These are phyloP conservation scores for Annulohypoxylon moriforme DNA, from an alignment of 495 filamentous ascomycete genomes.

Conservation along the genomic window DNA sequence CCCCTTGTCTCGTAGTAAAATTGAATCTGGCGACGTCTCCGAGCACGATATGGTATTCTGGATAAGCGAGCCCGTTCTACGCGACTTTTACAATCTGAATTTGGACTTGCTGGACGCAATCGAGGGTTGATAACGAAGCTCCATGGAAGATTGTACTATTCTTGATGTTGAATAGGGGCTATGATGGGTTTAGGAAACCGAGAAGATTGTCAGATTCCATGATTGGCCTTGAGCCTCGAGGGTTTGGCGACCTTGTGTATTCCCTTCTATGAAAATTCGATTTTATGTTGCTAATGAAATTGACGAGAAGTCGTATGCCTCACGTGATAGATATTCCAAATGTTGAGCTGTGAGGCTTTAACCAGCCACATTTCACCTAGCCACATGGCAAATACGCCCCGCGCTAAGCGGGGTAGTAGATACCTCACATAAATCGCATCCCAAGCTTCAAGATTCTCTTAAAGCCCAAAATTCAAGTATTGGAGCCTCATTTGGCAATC, in stretches of 20 bases:
- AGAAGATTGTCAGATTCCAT: background rate
- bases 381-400: no score
- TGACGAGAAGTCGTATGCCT: background rate
- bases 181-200: background rate
- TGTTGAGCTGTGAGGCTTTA: no score
- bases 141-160: background rate
- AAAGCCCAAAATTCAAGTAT: no score
- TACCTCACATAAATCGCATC: no score
- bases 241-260: background rate
- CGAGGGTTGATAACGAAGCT: background rate
- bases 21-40: background rate
- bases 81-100: background rate
- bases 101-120: background rate
- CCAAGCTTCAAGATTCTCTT: no score
- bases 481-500: no score
- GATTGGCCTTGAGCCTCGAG: background rate
- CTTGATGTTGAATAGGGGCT: background rate
- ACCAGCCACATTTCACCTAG: background rate
- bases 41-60: background rate
- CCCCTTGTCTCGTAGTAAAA: background rate
- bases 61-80: background rate
- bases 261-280: background rate
- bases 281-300: background rate
- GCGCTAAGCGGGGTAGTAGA: no score
- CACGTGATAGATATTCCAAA: background rate